phyloP scores from a whole-genome alignment of 2,329 filamentous ascomycete genomes.

The Polychaeton citri region DNA sequence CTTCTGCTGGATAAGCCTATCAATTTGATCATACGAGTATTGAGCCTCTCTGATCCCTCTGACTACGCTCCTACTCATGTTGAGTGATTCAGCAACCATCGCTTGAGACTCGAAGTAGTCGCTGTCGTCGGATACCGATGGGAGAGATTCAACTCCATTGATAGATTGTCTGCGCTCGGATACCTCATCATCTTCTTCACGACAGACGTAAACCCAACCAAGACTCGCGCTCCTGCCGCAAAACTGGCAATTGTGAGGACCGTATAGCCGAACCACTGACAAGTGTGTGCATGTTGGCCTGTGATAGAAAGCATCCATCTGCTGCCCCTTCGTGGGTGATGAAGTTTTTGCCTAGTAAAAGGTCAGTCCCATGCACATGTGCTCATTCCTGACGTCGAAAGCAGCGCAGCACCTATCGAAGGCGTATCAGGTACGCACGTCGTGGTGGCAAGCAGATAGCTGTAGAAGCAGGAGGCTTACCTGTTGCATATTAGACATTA shows the following conservation, averaged over 20 bases:
- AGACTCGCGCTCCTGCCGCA: slow-evolving; percentile 45
- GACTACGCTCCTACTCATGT: slow-evolving; percentile 28
- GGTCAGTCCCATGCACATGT: no score
- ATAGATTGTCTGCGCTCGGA: slow-evolving; percentile 4
- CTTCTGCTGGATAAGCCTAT: slow-evolving; percentile 30
- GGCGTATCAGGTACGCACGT: no score
- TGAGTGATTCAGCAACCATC: slow-evolving; percentile 12
- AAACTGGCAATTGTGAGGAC: slow-evolving; percentile 39
- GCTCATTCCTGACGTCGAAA: no score
- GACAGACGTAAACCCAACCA: slow-evolving; percentile 64
- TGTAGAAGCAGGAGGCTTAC: no score
- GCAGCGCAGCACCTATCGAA: no score
- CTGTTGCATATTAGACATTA: no score
- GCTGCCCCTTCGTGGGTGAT: no score
- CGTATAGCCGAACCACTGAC: slow-evolving; percentile 54
- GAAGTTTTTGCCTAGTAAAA: no score
- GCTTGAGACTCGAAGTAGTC: slow-evolving; percentile 11
- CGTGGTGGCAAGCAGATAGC: no score
- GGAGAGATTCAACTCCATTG: slow-evolving; percentile 5
- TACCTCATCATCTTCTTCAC: slow-evolving; percentile 40
- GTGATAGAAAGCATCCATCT: no score
- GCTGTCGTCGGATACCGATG: slow-evolving; percentile 6
- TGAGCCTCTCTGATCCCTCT: slow-evolving; percentile 28
- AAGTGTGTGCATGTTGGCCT: slow-evolving; percentile 49
- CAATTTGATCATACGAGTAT: slow-evolving; percentile 30